phyloP scores from a whole-genome alignment of 1,284 basidiomycete species.

The Leccinum pachyderme region DNA sequence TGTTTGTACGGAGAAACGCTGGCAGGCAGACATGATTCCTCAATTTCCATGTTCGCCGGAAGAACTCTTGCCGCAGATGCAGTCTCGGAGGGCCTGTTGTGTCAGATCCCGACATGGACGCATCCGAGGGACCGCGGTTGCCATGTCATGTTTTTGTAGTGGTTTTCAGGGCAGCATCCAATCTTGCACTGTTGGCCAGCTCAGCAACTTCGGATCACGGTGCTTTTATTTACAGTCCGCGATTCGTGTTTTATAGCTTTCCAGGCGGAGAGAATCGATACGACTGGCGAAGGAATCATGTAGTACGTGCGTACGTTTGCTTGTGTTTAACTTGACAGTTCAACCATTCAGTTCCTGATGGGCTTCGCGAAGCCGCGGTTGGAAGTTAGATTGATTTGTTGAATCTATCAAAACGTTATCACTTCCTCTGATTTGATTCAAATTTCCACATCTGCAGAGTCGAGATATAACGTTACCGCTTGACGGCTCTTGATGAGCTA shows the following conservation, averaged over 20 bases:
- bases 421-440: neutral
- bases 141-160: neutral
- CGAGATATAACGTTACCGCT: no score
- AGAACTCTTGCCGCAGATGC: neutral
- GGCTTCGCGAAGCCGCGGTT: neutral
- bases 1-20: neutral
- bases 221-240: slow-evolving; percentile 5
- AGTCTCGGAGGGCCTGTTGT: neutral
- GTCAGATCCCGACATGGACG: neutral
- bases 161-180: slow-evolving; percentile 9
- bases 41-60: slow-evolving; percentile 7
- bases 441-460: no score
- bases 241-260: neutral
- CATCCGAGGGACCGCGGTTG: neutral
- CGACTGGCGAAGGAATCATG: neutral
- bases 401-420: neutral
- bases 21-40: neutral
- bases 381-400: neutral
- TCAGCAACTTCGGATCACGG: neutral
- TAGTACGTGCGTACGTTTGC: neutral
- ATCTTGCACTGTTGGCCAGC: slow-evolving; percentile 2
- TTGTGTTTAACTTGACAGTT: neutral
- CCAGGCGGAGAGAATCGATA: neutral
- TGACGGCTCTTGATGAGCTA: no score
- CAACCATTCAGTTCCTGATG: neutral